These are phyloP conservation scores for Aspergillus brasiliensis DNA, from an alignment of 2,329 filamentous ascomycete genomes.

Conservation along the genomic window DNA sequence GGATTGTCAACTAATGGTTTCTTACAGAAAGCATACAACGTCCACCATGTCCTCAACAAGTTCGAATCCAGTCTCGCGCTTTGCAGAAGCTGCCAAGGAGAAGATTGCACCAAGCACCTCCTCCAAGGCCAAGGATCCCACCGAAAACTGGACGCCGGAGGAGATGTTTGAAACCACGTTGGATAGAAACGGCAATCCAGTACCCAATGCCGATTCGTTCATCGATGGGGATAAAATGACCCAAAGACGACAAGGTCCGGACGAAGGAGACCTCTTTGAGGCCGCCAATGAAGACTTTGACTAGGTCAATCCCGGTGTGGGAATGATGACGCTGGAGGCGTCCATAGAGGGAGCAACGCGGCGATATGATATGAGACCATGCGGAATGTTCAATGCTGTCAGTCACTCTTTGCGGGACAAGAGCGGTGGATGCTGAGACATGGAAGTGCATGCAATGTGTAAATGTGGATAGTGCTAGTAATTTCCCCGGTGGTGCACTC, in stretches of 20 bases:
- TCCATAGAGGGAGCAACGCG: background rate
- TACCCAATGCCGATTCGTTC: conserved; percentile 29
- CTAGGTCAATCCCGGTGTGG: conserved; percentile 12
- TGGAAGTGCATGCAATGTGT: background rate
- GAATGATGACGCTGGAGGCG: background rate
- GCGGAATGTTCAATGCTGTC: background rate
- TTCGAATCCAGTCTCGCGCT: conserved; percentile 26
- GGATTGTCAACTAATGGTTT: background rate
- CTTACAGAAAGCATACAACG: background rate
- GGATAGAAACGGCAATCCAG: conserved; percentile 35
- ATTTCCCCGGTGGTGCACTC: background rate
- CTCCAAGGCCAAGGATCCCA: conserved; percentile 14
- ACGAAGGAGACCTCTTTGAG: conserved; percentile 33
- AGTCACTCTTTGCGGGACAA: background rate
- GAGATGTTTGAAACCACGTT: conserved; percentile 34
- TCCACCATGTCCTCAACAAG: conserved; percentile 33
- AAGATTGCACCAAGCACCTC: conserved; percentile 13
- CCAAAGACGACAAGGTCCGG: conserved; percentile 17
- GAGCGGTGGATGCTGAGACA: background rate
- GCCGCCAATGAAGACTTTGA: conserved; percentile 36
- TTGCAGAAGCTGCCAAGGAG: conserved; percentile 15
- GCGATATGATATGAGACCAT: background rate
- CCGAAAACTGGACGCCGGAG: conserved; percentile 27
- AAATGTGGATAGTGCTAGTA: background rate
- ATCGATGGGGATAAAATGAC: conserved; percentile 26